phyloP scores from a whole-genome alignment of 805 yeast genomes.

The Kuraishia ogatae region DNA sequence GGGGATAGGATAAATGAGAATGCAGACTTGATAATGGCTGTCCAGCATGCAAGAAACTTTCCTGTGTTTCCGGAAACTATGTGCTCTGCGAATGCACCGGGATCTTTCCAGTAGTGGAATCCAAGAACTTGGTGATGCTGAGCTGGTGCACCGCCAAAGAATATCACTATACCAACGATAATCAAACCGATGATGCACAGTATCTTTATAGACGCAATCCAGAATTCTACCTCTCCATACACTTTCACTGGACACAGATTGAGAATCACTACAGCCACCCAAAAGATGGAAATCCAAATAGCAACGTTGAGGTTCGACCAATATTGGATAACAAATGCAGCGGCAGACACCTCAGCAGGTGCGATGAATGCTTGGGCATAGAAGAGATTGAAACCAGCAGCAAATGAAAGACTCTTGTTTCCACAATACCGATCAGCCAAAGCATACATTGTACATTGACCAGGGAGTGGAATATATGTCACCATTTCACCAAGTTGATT shows the following conservation, averaged over 20 bases:
- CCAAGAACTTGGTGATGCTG: constrained; percentile 35
- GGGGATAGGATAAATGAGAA: constrained; percentile 58
- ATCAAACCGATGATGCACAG: constrained; percentile 54
- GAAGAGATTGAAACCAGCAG: constrained; percentile 28
- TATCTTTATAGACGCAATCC: constrained; percentile 62
- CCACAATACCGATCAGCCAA: constrained; percentile 21
- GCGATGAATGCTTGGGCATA: constrained; percentile 26
- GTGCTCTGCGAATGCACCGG: constrained; percentile 39
- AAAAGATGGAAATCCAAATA: constrained; percentile 49
- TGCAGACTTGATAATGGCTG: constrained; percentile 55
- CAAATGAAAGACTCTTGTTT: constrained; percentile 17
- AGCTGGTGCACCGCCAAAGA: constrained; percentile 56
- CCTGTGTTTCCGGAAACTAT: constrained; percentile 47
- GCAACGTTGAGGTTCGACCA: constrained; percentile 51
- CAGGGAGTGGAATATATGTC: constrained; percentile 48
- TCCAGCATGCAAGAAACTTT: constrained; percentile 54
- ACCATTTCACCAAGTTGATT: constrained; percentile 59
- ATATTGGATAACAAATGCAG: constrained; percentile 48
- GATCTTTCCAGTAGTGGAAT: constrained; percentile 54
- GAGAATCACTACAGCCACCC: constrained; percentile 33
- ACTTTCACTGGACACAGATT: constrained; percentile 35
- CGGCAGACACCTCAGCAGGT: constrained; percentile 54
- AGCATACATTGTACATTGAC: constrained; percentile 29
- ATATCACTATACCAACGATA: constrained; percentile 42
- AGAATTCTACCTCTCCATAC: constrained; percentile 48